A percentile compares a stretch with the other conserved stretches of the same genome.
These are phyloP conservation scores for Citrus mangshanensis DNA, from an alignment of 345 rosid species.

Conservation along the genomic window DNA sequence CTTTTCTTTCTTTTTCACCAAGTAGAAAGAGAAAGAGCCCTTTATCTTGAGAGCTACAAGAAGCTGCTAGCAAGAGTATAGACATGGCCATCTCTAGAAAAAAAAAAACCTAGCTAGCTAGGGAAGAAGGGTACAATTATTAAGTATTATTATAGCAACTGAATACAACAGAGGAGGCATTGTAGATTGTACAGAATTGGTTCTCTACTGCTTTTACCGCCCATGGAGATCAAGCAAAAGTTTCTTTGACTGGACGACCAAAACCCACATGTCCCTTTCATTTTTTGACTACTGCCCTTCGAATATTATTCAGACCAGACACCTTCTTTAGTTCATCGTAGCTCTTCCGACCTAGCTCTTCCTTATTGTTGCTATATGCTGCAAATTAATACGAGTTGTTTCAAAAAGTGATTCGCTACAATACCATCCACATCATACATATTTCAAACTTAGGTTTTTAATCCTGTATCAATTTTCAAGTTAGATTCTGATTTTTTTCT, in stretches of 20 bases:
- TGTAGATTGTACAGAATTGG: neutral
- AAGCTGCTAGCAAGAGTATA: neutral
- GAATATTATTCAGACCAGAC: neutral
- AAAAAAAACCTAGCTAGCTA: conserved; percentile 17
- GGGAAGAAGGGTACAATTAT: conserved; percentile 18
- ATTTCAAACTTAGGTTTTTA: neutral
- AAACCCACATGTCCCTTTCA: conserved; percentile 17
- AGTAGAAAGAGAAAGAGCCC: conserved; percentile 6
- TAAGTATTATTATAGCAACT: neutral
- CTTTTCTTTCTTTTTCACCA: neutral
- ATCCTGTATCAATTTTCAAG: neutral
- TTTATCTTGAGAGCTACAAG: neutral
- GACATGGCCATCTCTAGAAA: conserved; percentile 34
- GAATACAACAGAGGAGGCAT: conserved; percentile 3
- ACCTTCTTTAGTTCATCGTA: neutral
- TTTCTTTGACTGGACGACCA: conserved; percentile 40
- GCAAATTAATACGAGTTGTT: neutral
- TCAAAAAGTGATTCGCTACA: neutral
- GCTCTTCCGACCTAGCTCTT: neutral
- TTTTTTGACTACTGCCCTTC: conserved; percentile 11
- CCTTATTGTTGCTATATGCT: neutral
- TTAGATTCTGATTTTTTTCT: no score
- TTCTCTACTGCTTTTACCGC: conserved; percentile 16
- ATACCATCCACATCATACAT: neutral
- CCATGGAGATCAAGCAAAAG: conserved; percentile 4